Evolutionary conservation across 495 filamentous ascomycete genomes (phyloP), one percentile per base, ranked within the genome.

Genomic region (Glutinoglossum americanum): DNA sequence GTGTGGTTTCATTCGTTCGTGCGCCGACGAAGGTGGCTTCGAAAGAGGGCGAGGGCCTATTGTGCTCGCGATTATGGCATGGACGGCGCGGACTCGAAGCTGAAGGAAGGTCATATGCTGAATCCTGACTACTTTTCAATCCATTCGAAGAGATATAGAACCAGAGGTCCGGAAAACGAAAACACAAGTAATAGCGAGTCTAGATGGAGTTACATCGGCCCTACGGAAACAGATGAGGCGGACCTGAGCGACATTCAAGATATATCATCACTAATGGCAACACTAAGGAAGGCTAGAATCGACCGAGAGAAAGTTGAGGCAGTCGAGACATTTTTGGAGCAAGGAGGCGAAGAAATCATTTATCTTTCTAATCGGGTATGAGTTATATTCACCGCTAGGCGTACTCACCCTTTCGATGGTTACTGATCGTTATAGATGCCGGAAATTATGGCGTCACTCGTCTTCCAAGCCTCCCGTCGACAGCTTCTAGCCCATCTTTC

Each of bases 1-100:
- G 81, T 82, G 21, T 96, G 88, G 86, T 93, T 85, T 65, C 86
- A 88, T 68, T 90, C 85, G 1, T 97, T 90, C 70, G 93, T 93
- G 11, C 76, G 93, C 6, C 74, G 93, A 56, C 75, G 93, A 59
- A 76, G 87, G 17, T 99, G 93, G 93, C 78, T 94, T 26, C 70
- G 93, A 54, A 82, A 85, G 63, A 76, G 93, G n/a, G 76, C 82
- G 9, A 88, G 85, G 70, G 69, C 61, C 58, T 65, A 51, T 58
- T 60, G 48, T 45, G 65, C 9, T 17, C 15, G 33, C 44, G 55
- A 55, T 60, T 60, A 13, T 55, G 57, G 56, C 65, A 62, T 19
- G 65, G 62, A 0, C 61, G 66, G 0, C 63, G 70, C 32, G 66
- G 64, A 15, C 64, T 69, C 58, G 68, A 73, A 61, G 39, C 68